A percentile compares a stretch with the other conserved stretches of the same genome.
Evolutionary conservation across 1,139 yeast genomes (phyloP).

Genomic region (Taiozyma sp.): DNA sequence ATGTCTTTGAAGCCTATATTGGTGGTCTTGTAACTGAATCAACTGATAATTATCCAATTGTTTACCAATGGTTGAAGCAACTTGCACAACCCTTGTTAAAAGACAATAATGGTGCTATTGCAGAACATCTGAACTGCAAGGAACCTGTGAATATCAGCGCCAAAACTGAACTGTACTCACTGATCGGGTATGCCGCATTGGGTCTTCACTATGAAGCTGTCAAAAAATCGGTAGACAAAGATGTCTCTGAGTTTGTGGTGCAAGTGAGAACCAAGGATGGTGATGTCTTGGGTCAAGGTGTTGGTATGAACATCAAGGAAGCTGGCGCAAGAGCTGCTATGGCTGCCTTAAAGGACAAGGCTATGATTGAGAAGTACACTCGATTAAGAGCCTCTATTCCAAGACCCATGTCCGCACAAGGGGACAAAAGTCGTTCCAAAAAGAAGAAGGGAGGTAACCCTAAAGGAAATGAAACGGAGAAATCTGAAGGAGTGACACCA

Average conservation of each 20-base stretch:
- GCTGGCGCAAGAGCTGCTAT: constrained; percentile 75
- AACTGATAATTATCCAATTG: constrained; percentile 13
- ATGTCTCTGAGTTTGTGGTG: constrained; percentile 45
- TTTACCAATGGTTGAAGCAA: constrained; percentile 19
- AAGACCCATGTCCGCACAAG: constrained; percentile 23
- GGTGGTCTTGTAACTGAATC: constrained; percentile 22
- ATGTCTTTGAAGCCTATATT: constrained; percentile 25
- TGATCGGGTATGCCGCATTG: constrained; percentile 70
- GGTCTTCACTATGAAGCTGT: constrained; percentile 63
- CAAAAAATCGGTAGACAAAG: constrained; percentile 48
- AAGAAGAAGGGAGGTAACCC: constrained; percentile 1
- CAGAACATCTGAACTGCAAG: constrained; percentile 2
- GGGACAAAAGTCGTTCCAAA: background rate
- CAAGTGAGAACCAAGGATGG: constrained; percentile 61
- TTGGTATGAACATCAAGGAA: constrained; percentile 55
- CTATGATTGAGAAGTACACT: constrained; percentile 60
- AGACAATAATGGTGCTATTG: constrained; percentile 24
- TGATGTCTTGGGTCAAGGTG: constrained; percentile 62
- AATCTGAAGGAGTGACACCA: background rate
- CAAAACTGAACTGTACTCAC: constrained; percentile 72
- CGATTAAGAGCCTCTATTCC: constrained; percentile 59
- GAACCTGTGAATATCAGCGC: constrained; percentile 22
- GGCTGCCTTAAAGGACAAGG: constrained; percentile 57
- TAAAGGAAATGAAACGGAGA: background rate
- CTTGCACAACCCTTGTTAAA: constrained; percentile 17